Conservation (phyloP, 176 grass and related monocot species). For the Urochloa ruziziensis region DNA sequence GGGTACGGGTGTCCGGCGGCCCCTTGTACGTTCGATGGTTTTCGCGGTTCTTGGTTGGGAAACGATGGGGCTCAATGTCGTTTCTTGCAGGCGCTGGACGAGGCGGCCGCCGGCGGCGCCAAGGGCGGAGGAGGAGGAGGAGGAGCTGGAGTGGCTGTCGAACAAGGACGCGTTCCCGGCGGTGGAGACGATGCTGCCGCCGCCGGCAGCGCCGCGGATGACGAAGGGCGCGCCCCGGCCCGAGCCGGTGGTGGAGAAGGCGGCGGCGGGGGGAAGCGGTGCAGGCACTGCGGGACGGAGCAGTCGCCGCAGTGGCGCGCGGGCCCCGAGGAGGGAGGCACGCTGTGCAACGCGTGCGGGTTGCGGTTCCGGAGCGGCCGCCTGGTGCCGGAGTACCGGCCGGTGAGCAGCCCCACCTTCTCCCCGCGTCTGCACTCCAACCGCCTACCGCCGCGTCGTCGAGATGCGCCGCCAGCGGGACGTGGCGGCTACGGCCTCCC, state of each 20-base stretch:
- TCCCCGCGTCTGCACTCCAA: conserved; percentile 52
- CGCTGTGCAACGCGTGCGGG: conserved; percentile 72
- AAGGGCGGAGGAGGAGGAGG: conserved; percentile 45
- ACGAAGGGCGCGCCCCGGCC: conserved; percentile 7
- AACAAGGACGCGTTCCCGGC: conserved; percentile 62
- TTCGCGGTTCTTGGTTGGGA: conserved; percentile 2
- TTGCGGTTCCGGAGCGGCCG: conserved; percentile 31
- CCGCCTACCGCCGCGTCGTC: conserved; percentile 33
- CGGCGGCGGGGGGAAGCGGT: neutral
- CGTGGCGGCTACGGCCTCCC: neutral
- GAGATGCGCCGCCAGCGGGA: conserved; percentile 33
- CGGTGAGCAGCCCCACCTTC: conserved; percentile 57
- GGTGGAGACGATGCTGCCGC: conserved; percentile 48
- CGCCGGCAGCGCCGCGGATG: conserved; percentile 20
- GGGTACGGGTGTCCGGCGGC: neutral
- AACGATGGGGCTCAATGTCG: conserved; percentile 7
- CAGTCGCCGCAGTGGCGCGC: conserved; percentile 58
- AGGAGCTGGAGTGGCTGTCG: conserved; percentile 65
- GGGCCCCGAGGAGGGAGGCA: conserved; percentile 39
- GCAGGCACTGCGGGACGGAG: conserved; percentile 48
- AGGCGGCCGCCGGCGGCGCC: conserved; percentile 9
- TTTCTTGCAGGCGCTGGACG: conserved; percentile 31
- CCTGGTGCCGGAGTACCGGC: conserved; percentile 59
- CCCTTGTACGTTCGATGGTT: conserved; percentile 14
- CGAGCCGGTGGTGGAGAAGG: conserved; percentile 26